These are phyloP conservation scores for Tolypocladium capitatum DNA, from an alignment of 2,329 filamentous ascomycete genomes.

Conservation along the genomic window DNA sequence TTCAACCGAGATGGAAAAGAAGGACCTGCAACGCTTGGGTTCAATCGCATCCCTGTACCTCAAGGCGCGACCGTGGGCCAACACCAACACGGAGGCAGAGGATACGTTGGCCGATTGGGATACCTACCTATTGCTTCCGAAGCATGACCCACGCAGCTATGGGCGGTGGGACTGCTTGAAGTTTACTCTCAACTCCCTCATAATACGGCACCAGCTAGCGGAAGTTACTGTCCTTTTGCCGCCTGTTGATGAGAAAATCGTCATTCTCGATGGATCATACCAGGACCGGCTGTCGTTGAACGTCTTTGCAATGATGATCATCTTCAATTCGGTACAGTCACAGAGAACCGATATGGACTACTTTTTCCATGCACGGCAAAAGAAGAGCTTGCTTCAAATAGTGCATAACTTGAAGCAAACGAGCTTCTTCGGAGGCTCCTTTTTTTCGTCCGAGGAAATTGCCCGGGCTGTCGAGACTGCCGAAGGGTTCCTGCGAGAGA, in stretches of 20 bases:
- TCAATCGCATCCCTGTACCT: constrained; percentile 58
- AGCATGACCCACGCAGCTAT: constrained; percentile 34
- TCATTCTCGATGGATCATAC: constrained; percentile 67
- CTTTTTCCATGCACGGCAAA: constrained; percentile 69
- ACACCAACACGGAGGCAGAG: constrained; percentile 37
- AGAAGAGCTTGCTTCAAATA: constrained; percentile 51
- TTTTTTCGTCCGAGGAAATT: constrained; percentile 54
- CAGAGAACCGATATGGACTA: constrained; percentile 76
- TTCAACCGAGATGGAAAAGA: constrained; percentile 38
- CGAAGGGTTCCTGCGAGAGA: constrained; percentile 51
- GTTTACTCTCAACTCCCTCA: constrained; percentile 60
- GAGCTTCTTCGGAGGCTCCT: constrained; percentile 74
- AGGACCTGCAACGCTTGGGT: constrained; percentile 54
- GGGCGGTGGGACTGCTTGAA: constrained; percentile 51
- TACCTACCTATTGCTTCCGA: constrained; percentile 52
- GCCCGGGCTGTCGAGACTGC: constrained; percentile 51
- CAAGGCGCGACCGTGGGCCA: constrained; percentile 66
- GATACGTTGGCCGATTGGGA: constrained; percentile 55
- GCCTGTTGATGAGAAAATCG: constrained; percentile 54
- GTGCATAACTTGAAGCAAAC: constrained; percentile 71
- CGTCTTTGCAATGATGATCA: constrained; percentile 70
- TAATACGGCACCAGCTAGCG: constrained; percentile 64
- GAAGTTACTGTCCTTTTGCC: constrained; percentile 62
- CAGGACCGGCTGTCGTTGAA: constrained; percentile 78
- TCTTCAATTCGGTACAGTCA: constrained; percentile 78